A percentile compares a stretch with the other conserved stretches of the same genome.
Evolutionary conservation across 176 grass and related monocot species (phyloP).

Genomic region (Thalia dealbata): DNA sequence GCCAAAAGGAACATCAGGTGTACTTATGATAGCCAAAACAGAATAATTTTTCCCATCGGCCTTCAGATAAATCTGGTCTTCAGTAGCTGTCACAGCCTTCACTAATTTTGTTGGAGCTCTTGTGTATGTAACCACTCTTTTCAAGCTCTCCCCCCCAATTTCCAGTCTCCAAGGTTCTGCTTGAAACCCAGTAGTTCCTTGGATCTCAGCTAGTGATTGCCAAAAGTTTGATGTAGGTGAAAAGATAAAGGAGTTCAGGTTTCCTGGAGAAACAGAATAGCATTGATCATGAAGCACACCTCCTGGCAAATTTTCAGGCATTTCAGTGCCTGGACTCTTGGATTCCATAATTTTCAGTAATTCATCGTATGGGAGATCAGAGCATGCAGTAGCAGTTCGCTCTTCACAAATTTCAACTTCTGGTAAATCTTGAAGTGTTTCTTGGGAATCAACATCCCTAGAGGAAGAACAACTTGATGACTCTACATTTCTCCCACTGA

Average conservation of each 20-base stretch:
- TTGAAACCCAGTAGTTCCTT: slow-evolving; percentile 64
- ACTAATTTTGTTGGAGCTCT: slow-evolving; percentile 78
- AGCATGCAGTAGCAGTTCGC: slow-evolving; percentile 24
- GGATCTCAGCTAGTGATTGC: slow-evolving; percentile 66
- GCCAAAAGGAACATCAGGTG: slow-evolving; percentile 84
- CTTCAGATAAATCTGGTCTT: slow-evolving; percentile 67
- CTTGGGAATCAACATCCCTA: slow-evolving; percentile 17
- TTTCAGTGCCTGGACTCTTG: slow-evolving; percentile 42
- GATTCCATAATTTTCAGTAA: slow-evolving; percentile 55
- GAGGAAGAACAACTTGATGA: slow-evolving; percentile 10
- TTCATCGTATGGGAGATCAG: slow-evolving; percentile 59
- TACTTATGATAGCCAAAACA: slow-evolving; percentile 47
- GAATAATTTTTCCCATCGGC: slow-evolving; percentile 58
- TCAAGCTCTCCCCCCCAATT: slow-evolving; percentile 54
- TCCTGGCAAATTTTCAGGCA: slow-evolving; percentile 54
- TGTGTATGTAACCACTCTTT: slow-evolving; percentile 69
- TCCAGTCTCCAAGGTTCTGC: slow-evolving; percentile 58
- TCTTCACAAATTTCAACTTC: slow-evolving; percentile 21
- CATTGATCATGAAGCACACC: slow-evolving; percentile 70
- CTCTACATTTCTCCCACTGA: slow-evolving; percentile 32
- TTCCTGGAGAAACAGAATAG: slow-evolving; percentile 51
- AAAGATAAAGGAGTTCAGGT: slow-evolving; percentile 67
- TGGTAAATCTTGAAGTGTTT: slow-evolving; percentile 21
- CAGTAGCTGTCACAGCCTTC: slow-evolving; percentile 83
- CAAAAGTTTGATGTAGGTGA: slow-evolving; percentile 67